Conservation (phyloP, 495 filamentous ascomycete species). For the Neurospora sp. region DNA sequence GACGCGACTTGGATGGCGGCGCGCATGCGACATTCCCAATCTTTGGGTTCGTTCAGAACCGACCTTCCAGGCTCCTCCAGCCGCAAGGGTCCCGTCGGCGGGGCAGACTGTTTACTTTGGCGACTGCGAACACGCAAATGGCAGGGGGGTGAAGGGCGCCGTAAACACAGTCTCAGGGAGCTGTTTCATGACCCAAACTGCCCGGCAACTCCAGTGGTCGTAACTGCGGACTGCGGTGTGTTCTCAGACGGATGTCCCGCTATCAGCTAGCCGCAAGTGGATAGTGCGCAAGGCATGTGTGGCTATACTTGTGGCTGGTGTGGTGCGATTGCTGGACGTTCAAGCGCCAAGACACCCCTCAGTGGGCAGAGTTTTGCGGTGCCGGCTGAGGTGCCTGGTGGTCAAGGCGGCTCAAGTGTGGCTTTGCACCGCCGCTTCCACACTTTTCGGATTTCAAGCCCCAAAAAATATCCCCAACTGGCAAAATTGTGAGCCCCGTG, state of each 20-base stretch:
- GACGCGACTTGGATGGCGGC: background rate
- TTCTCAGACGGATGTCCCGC: background rate
- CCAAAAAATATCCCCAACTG: constrained; percentile 21
- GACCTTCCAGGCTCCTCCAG: background rate
- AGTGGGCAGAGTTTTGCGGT: background rate
- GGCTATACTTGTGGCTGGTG: constrained; percentile 4
- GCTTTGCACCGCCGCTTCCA: constrained; percentile 27
- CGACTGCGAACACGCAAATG: background rate
- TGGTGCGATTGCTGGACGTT: constrained; percentile 4
- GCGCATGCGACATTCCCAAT: background rate
- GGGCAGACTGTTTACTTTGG: background rate
- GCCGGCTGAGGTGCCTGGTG: background rate
- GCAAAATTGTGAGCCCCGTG: constrained; percentile 17
- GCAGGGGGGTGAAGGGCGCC: background rate
- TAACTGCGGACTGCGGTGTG: background rate
- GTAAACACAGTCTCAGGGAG: background rate
- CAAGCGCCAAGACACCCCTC: background rate
- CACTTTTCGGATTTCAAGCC: constrained; percentile 15
- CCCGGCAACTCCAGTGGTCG: background rate
- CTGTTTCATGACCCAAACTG: background rate
- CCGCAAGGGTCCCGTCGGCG: background rate
- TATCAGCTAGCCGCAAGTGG: background rate
- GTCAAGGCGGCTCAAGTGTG: constrained; percentile 15
- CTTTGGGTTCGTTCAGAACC: background rate
- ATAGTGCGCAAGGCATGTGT: background rate